Evolutionary conservation across 1,284 basidiomycete genomes (phyloP).

Genomic region (Sparassis latifolia): DNA sequence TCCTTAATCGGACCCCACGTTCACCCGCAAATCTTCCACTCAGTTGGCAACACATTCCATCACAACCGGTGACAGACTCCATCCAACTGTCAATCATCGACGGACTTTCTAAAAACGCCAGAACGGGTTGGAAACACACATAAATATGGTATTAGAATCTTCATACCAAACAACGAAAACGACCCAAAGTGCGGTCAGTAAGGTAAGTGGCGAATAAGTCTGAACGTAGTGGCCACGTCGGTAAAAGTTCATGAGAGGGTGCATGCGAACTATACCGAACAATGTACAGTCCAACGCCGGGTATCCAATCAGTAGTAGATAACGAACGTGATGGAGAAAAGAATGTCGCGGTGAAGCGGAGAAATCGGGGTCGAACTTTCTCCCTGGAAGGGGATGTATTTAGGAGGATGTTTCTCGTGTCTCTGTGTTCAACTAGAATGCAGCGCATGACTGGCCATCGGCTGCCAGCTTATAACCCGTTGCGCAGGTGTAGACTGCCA

Average conservation of each 20-base stretch:
- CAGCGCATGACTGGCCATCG: conserved; percentile 47
- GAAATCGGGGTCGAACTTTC: neutral
- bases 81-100: too few species aligned
- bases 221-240: conserved; percentile 1
- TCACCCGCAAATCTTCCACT: too few species aligned
- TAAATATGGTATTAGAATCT: conserved; percentile 1
- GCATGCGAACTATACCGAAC: conserved; percentile 1
- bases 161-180: conserved; percentile 3
- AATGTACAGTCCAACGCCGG: conserved; percentile 5
- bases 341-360: conserved; percentile 2
- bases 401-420: neutral
- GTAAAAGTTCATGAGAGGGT: neutral
- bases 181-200: conserved; percentile 1
- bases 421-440: neutral
- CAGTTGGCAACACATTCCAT: too few species aligned
- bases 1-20: neutral
- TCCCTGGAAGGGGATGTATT: neutral
- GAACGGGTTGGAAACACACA: neutral
- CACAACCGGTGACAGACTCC: too few species aligned
- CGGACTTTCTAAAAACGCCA: too few species aligned
- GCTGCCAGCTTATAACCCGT: conserved; percentile 42
- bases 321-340: conserved; percentile 6
- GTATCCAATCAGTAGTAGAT: conserved; percentile 3
- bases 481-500: conserved; percentile 53
- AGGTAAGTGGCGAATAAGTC: conserved; percentile 2